phyloP scores from a whole-genome alignment of 768 basidiomycete genomes.

The Melanogaster broomeanus region DNA sequence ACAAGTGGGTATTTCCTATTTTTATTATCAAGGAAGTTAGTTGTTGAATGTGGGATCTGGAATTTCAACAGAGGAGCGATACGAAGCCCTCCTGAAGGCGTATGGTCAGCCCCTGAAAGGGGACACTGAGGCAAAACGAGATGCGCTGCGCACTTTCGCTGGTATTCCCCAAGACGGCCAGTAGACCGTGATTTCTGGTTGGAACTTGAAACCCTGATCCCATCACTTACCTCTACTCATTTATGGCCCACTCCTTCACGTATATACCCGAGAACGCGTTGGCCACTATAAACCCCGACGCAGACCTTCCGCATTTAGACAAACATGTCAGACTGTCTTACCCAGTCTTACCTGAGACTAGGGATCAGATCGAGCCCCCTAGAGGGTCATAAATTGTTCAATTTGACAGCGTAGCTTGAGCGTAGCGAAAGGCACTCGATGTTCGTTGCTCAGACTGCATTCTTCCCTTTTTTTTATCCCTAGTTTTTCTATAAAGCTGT shows the following conservation, averaged over 20 bases:
- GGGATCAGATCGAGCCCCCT: constrained; percentile 5
- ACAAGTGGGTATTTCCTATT: constrained; percentile 40
- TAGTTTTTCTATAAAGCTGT: background rate
- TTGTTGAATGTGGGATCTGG: background rate
- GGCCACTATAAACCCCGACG: background rate
- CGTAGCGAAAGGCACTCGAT: too few relatives aligned
- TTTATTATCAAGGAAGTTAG: background rate
- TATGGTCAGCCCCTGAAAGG: constrained; percentile 38
- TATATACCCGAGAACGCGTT: too few relatives aligned
- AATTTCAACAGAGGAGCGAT: constrained; percentile 38
- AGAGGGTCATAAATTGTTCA: too few relatives aligned
- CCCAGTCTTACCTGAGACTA: background rate
- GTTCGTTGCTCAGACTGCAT: too few relatives aligned
- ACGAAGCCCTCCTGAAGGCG: constrained; percentile 37
- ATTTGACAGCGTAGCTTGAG: too few relatives aligned
- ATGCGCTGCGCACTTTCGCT: constrained; percentile 38
- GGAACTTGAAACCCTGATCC: too few relatives aligned
- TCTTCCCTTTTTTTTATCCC: background rate
- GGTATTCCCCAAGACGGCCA: constrained; percentile 34
- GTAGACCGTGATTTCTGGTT: background rate
- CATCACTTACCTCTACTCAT: too few relatives aligned
- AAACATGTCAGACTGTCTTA: background rate
- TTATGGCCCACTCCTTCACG: too few relatives aligned
- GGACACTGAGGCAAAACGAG: constrained; percentile 41
- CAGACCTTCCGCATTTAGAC: background rate